Base-by-base conservation (phyloP, 148 eudicot genomes). In the Limonium bicolor region DNA sequence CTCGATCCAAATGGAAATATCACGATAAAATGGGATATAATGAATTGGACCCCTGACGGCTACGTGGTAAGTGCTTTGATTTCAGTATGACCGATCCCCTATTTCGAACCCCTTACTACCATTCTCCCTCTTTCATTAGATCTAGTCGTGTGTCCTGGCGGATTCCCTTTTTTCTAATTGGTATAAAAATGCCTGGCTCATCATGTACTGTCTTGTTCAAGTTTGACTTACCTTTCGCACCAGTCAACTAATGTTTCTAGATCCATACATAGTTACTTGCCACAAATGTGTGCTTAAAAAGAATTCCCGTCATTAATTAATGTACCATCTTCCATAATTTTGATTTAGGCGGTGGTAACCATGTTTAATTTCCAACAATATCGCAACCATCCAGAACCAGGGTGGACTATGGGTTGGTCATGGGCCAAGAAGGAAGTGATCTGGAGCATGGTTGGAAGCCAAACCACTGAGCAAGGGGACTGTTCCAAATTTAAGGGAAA, bases 371-470 rank as follows among this genome's bases (percentile, higher is more conserved):
- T 66, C 66, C 76, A 77, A 51, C 71, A 65, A 54, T 69, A 69
- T 30, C 79, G 84, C 12, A 69, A 63, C 58, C 69, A 72, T 19
- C 65, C 60, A 61, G 71, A 70, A 3, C 84, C 79, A 0, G 84
- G 79, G 6, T 77, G 88, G 79, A 17, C 68, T 21, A 51, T 80
- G 43, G 65, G 76, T 19, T 80, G 88, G 88, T 61, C 82, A 3
- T 80, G 88, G 88, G 71, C 82, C 3, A 64, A 69, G 45, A 72
- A 80, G 26, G 84, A 77, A 43, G 76, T 77, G 8, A 73, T 77
- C 41, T 72, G 84, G 79, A 54, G 61, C 67, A 77, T 73, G 76
- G 37, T 72, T 51, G 84, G 84, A 20, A 43, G 37, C 51, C 73
- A 77, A 69, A 61, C 84, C 1, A 72, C 76, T 0, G 78, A 72